Percentiles rank a stretch among this genome's conserved stretches.
These are phyloP conservation scores for Nemania sp. DNA, from an alignment of 2,329 filamentous ascomycete species.

Conservation along the genomic window DNA sequence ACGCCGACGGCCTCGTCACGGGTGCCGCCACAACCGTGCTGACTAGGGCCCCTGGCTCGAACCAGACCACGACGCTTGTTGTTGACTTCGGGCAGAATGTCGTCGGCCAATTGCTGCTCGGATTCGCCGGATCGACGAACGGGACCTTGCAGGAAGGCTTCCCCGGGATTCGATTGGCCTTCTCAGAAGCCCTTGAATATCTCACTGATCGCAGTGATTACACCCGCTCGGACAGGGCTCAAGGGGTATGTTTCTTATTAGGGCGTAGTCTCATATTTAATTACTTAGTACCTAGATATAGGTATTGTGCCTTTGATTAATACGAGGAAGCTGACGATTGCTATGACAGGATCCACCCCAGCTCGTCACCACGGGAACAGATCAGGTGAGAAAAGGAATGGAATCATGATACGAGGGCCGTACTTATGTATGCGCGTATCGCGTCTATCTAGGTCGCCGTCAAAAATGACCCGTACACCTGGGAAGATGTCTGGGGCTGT, in stretches of 20 bases:
- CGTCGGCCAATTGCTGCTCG: constrained; percentile 58
- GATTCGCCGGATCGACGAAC: constrained; percentile 55
- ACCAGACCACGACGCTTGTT: constrained; percentile 55
- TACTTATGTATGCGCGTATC: not conserved
- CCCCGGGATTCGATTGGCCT: constrained; percentile 60
- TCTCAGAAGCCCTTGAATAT: constrained; percentile 62
- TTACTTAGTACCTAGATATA: too few species aligned
- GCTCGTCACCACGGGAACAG: constrained; percentile 60
- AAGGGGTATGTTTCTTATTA: constrained; percentile 36
- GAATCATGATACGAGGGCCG: not conserved
- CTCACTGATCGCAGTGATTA: constrained; percentile 61
- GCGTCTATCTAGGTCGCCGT: constrained; percentile 57
- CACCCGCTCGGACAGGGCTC: constrained; percentile 60
- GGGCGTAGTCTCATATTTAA: too few species aligned
- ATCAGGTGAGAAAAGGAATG: constrained; percentile 56
- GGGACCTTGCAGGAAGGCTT: constrained; percentile 41
- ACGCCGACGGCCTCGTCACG: constrained; percentile 52
- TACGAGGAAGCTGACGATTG: constrained; percentile 3
- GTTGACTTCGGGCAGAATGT: constrained; percentile 64
- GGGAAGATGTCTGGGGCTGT: constrained; percentile 60
- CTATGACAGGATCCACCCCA: constrained; percentile 42
- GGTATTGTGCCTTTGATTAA: not conserved
- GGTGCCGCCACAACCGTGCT: constrained; percentile 50
- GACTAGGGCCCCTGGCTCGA: constrained; percentile 37
- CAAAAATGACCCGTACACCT: constrained; percentile 55